phyloP scores from a whole-genome alignment of 1,284 basidiomycete genomes.

The Trichosporon coremiiforme region DNA sequence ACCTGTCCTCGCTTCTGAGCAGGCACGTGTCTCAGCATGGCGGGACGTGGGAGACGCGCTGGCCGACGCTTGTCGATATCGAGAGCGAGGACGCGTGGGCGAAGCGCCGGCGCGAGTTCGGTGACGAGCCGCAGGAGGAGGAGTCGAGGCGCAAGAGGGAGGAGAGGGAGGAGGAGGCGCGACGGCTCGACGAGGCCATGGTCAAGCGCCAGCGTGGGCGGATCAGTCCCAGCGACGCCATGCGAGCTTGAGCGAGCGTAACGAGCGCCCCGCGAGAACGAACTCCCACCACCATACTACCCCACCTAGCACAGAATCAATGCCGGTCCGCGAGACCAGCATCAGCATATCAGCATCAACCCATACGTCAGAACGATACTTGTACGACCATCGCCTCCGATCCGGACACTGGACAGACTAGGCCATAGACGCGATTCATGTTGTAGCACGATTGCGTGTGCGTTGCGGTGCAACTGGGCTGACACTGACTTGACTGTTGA shows the following conservation, averaged over 20 bases:
- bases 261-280: not conserved
- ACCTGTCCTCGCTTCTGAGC: constrained; percentile 66
- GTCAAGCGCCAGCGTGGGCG: constrained; percentile 24
- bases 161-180: constrained; percentile 42
- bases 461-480: not conserved
- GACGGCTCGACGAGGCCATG: constrained; percentile 47
- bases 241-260: not conserved
- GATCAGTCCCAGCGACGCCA: not conserved
- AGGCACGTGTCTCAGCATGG: constrained; percentile 38
- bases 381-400: constrained; percentile 1
- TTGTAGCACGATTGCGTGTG: constrained; percentile 4
- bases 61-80: constrained; percentile 59
- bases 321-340: not conserved
- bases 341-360: not conserved
- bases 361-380: not conserved
- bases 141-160: constrained; percentile 25
- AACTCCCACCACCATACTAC: too few relatives aligned
- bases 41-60: constrained; percentile 36
- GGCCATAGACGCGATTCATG: constrained; percentile 10
- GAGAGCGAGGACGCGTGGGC: constrained; percentile 82
- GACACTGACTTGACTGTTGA: not conserved
- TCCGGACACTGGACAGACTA: constrained; percentile 10
- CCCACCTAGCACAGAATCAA: constrained; percentile 10
- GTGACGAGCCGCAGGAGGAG: constrained; percentile 59
- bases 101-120: constrained; percentile 67